These are phyloP conservation scores for Immersiella caudata DNA, from an alignment of 495 filamentous ascomycete species.

Conservation along the genomic window DNA sequence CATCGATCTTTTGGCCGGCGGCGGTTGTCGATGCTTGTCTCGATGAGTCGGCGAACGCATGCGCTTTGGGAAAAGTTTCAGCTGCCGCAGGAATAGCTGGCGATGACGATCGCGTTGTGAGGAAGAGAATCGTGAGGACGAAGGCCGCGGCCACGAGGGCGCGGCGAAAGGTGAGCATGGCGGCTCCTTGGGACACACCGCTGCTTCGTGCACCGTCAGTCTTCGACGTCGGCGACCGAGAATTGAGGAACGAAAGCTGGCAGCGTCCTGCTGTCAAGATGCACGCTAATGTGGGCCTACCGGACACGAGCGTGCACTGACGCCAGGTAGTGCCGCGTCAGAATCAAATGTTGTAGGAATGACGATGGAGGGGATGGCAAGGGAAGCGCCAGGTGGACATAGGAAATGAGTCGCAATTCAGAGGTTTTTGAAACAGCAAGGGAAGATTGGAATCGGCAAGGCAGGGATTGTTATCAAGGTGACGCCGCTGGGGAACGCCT, in stretches of 20 bases:
- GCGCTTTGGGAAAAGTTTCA: constrained; percentile 32
- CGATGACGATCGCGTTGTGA: constrained; percentile 62
- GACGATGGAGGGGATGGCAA: constrained; percentile 1
- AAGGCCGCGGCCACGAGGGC: constrained; percentile 68
- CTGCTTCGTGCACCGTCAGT: constrained; percentile 12
- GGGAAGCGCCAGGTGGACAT: neutral
- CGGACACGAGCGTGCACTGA: neutral
- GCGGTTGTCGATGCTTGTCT: constrained; percentile 32
- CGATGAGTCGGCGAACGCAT: constrained; percentile 25
- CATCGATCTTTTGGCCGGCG: constrained; percentile 21
- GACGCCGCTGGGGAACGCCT: neutral
- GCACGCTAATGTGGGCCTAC: neutral
- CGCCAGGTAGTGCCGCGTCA: neutral
- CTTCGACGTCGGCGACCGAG: constrained; percentile 1
- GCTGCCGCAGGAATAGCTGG: constrained; percentile 28
- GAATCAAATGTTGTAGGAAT: neutral
- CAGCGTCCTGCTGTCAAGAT: neutral
- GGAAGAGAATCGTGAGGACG: constrained; percentile 69
- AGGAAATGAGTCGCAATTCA: neutral
- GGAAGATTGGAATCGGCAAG: neutral
- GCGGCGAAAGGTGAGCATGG: constrained; percentile 69
- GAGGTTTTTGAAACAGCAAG: neutral
- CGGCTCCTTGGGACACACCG: constrained; percentile 16
- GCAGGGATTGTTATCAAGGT: neutral
- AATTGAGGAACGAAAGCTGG: constrained; percentile 10